These are phyloP conservation scores for Geotrichum citri-aurantii DNA, from an alignment of 1,139 yeast species.

Conservation along the genomic window DNA sequence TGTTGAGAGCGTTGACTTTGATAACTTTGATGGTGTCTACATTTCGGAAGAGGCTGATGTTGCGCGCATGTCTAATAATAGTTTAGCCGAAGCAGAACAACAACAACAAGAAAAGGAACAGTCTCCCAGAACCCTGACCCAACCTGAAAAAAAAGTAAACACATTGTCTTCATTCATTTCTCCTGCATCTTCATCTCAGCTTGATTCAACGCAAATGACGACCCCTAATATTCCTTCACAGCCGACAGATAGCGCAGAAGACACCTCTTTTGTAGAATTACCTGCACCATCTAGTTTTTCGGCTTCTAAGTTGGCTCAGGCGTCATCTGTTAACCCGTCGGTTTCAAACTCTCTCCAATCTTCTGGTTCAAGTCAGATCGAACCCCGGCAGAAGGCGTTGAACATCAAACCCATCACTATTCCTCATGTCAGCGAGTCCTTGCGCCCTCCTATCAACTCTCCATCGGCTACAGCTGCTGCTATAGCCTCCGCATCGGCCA, in stretches of 20 bases:
- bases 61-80: neutral
- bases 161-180: neutral
- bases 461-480: constrained; percentile 17
- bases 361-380: constrained; percentile 3
- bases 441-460: constrained; percentile 5
- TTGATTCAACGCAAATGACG: neutral
- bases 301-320: neutral
- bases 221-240: neutral
- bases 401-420: neutral
- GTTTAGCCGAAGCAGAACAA: neutral
- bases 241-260: neutral
- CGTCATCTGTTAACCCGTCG: neutral
- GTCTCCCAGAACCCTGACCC: neutral
- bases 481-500: constrained; percentile 6
- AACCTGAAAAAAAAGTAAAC: neutral
- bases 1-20: constrained; percentile 2
- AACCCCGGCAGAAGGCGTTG: neutral
- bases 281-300: constrained; percentile 7
- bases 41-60: neutral
- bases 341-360: constrained; percentile 5
- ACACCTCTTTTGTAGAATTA: neutral
- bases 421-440: neutral
- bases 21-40: constrained; percentile 13
- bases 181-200: neutral
- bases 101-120: neutral